Conservation (phyloP, 2,329 filamentous ascomycete species). For the Fusarium haematococcum region DNA sequence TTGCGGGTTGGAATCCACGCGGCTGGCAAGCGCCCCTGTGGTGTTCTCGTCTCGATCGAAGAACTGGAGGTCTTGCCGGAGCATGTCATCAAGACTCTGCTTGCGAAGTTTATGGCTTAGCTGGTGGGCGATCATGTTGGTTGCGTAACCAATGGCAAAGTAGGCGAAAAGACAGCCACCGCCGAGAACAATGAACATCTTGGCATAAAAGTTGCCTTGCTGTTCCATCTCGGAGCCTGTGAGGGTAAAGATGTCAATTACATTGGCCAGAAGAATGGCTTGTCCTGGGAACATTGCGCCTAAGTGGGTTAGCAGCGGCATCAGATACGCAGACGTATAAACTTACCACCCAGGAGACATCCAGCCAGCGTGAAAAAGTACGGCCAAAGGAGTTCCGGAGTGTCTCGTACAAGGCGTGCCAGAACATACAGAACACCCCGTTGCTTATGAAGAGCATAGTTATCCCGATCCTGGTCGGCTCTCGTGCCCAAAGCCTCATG, state of each 20-base stretch:
- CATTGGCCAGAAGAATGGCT: not conserved
- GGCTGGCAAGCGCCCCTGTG: not conserved
- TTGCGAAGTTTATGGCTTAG: not conserved
- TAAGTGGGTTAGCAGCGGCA: not conserved
- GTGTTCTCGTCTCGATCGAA: not conserved
- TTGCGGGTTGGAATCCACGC: not conserved
- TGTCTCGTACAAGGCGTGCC: not conserved
- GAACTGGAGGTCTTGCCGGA: not conserved
- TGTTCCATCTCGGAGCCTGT: not conserved
- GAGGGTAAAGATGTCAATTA: not conserved
- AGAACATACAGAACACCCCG: not conserved
- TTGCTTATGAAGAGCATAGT: not conserved
- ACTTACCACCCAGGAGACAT: not conserved
- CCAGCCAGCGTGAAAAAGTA: not conserved
- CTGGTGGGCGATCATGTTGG: not conserved
- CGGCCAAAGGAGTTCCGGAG: not conserved
- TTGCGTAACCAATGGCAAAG: not conserved
- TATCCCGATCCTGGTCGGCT: not conserved
- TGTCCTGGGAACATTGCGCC: not conserved
- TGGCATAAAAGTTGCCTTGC: not conserved
- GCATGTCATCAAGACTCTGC: not conserved
- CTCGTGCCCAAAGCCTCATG: not conserved
- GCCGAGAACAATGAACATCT: not conserved
- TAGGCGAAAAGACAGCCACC: not conserved
- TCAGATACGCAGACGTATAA: not conserved